These are phyloP conservation scores for Peronospora destructor DNA, from an alignment of 352 stramenopile species.

Conservation along the genomic window DNA sequence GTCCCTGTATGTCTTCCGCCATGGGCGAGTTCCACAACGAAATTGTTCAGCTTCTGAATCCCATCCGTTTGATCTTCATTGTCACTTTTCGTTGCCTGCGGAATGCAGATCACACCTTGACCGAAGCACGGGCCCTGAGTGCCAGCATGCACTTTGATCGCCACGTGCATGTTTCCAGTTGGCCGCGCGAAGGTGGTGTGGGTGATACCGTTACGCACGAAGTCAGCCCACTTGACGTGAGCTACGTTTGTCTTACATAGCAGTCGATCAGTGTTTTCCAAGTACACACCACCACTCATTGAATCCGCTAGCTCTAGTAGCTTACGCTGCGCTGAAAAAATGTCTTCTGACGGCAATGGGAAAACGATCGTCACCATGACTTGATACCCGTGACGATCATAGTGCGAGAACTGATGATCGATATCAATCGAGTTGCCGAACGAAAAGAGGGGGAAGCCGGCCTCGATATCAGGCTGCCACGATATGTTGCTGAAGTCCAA, in stretches of 20 bases:
- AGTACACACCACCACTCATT: conserved; percentile 54
- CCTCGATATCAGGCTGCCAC: conserved; percentile 35
- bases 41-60: conserved; percentile 30
- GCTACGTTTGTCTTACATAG: conserved; percentile 45
- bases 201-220: conserved; percentile 40
- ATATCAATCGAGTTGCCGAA: conserved; percentile 15
- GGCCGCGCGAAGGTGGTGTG: conserved; percentile 54
- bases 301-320: conserved; percentile 71
- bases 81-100: conserved; percentile 25
- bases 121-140: conserved; percentile 41
- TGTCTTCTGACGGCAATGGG: conserved; percentile 72
- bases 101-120: conserved; percentile 62
- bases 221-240: conserved; percentile 42
- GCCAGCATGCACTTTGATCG: conserved; percentile 62
- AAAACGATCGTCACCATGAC: conserved; percentile 65
- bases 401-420: conserved; percentile 27
- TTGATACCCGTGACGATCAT: conserved; percentile 33
- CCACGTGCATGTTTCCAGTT: conserved; percentile 57
- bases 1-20: conserved; percentile 52
- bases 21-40: conserved; percentile 46
- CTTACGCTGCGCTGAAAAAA: conserved; percentile 78
- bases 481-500: conserved; percentile 45
- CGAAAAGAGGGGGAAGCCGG: conserved; percentile 11
- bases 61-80: conserved; percentile 18
- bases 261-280: conserved; percentile 34